Evolutionary conservation across 257 asterid species (phyloP), one percentile per base, ranked within the genome.

Genomic region (Haberlea rhodopensis): DNA sequence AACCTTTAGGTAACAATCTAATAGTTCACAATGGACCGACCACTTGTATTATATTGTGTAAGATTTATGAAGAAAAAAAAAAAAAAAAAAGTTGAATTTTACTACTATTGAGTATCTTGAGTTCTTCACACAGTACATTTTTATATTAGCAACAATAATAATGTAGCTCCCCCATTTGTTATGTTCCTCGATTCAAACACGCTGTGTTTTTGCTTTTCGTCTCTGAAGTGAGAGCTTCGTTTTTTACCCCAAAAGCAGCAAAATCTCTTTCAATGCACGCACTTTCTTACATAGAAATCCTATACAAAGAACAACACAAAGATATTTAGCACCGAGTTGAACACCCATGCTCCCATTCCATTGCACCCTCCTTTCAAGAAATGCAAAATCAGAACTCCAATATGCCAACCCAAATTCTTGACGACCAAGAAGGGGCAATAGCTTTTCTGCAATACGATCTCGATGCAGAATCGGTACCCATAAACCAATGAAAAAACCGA

Each of bases 301-400:
- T 83, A 64, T 25, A 79, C 53, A 1, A 73, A 13, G 1, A 84
- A 8, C 15, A 90, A 79, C 56, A 70, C 76, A 45, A 81, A 43
- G 61, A 77, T 60, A 34, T 85, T 87, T 3, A 87, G 78, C 68
- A 78, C 55, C 7, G 91, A 45, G 66, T 85, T 85, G 79, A 90
- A 80, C 5, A 70, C 75, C 95, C 95, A 90, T 0, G 97, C 95
- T 2, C 97, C 91, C 85, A 90, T 87, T 45, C 95, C 97, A 53
- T 87, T 90, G 66, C 97, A 90, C 8, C 95, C 97, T 0, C 97
- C 97, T 67, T 83, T 87, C 61, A 28, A 66, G 20, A 77, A 80
- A 78, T 90, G 91, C 65, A 90, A 43, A 3, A 80, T 57, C 6
- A 85, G 58, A 7, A 87, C 95, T 13, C 89, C 88, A 0, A 82